Base-by-base conservation (phyloP, 2,329 filamentous ascomycete genomes). In the Zymoseptoria crescenta region DNA sequence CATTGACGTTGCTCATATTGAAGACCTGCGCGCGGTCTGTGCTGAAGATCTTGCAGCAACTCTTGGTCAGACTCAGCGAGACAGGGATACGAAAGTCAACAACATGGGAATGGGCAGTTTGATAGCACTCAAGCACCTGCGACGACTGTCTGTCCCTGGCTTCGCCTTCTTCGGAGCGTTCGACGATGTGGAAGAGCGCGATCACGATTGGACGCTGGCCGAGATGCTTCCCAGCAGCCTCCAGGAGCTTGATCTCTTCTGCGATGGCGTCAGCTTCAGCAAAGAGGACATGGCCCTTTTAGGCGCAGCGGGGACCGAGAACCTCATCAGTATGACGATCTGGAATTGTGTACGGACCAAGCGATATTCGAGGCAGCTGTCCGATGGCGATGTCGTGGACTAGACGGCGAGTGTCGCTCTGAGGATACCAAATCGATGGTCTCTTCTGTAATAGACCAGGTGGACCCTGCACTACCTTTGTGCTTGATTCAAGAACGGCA, bases 181-280 rank as follows among this genome's bases (percentile, higher is more conserved):
- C 21, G 56, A 61, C 27, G 28, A 61, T 9, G 41, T 41, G 20
- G 50, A 48, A 29, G 52, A 53, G 53, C 50, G 56, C 10, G 56
- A 58, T 35, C 30, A 54, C 19, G 52, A 58, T 21, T 60, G 59
- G 56, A 60, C 48, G 10, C 54, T 61, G 24, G 56, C 29, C 28
- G 27, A 55, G 28, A 55, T 58, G 8, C 53, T 58, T 13, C 56
- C 56, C 2, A 35, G 20, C n/a, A 28, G n/a, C 3, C 52, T 58
- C 10, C 41, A 60, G 41, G 52, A 53, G 45, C 20, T 56, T 8
- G 53, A 58, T 20, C 24, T 58, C 9, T 54, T 58, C 35, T 58
- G 59, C 49, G 52, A 52, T 21, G 48, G 55, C 21, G n/a, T 41
- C n/a, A 35, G 56, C 2, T 54, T 61, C 28, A 59, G 19, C 3